phyloP scores from a whole-genome alignment of 495 filamentous ascomycete species.

The Parmelia sp. region DNA sequence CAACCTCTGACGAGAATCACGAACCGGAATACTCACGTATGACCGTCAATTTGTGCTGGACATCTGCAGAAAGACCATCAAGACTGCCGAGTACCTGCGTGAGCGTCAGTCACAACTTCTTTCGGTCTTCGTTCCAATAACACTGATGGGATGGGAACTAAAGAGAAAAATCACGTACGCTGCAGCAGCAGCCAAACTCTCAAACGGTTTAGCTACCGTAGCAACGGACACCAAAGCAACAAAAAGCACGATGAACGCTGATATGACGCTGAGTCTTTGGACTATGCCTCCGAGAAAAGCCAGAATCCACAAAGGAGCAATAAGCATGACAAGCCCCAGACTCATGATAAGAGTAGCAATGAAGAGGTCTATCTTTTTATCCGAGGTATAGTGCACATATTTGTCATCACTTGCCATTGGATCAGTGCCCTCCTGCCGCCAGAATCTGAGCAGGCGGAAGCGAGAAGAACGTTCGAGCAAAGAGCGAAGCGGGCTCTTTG shows the following conservation, averaged over 20 bases:
- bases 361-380: constrained; percentile 10
- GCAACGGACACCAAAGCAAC: constrained; percentile 7
- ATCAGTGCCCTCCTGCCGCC: background rate
- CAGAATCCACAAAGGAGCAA: constrained; percentile 11
- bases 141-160: background rate
- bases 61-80: constrained; percentile 10
- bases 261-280: constrained; percentile 8
- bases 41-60: constrained; percentile 3
- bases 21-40: too few species aligned
- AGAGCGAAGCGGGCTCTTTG: constrained; percentile 14
- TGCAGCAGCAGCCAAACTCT: constrained; percentile 12
- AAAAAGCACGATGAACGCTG: constrained; percentile 13
- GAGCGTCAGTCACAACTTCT: background rate
- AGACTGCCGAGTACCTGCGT: constrained; percentile 9
- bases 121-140: background rate
- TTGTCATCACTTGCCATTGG: background rate
- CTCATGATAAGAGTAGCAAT: background rate
- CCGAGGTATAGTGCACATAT: constrained; percentile 5
- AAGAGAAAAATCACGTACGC: background rate
- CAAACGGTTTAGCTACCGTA: constrained; percentile 11
- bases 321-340: constrained; percentile 11
- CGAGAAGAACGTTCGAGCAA: constrained; percentile 4
- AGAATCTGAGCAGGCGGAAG: constrained; percentile 5
- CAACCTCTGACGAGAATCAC: too few species aligned
- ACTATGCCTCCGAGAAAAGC: constrained; percentile 5